Evolutionary conservation across 352 stramenopile genomes (phyloP).

Genomic region (Phytopythium aichiense): DNA sequence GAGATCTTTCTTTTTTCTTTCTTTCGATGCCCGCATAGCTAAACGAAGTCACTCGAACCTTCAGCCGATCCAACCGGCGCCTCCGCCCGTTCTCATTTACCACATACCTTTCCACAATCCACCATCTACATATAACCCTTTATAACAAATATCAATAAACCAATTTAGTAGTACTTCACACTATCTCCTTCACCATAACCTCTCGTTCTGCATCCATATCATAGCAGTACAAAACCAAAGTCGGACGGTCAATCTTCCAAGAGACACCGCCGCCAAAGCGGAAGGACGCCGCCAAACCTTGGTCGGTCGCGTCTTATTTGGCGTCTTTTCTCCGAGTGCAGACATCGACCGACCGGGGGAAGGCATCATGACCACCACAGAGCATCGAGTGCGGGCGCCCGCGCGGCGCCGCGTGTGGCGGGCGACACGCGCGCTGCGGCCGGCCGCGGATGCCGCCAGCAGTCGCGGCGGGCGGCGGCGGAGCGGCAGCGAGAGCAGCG

Average conservation of each 20-base stretch:
- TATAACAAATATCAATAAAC: too few relatives aligned
- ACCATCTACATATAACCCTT: too few relatives aligned
- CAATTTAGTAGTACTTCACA: too few relatives aligned
- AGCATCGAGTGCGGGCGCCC: neutral
- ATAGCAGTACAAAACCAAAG: too few relatives aligned
- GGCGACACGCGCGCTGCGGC: neutral
- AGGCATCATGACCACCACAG: neutral
- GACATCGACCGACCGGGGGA: neutral
- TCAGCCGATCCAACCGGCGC: neutral
- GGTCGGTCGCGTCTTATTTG: neutral
- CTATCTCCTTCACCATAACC: too few relatives aligned
- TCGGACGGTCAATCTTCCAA: neutral
- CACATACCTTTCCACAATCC: too few relatives aligned
- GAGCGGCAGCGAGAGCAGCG: neutral
- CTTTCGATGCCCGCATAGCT: neutral
- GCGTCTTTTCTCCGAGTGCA: slow-evolving; percentile 1
- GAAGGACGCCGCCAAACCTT: too few relatives aligned
- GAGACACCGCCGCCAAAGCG: neutral
- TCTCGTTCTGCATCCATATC: too few relatives aligned
- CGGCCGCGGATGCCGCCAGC: slow-evolving; percentile 1
- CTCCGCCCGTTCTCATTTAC: too few relatives aligned
- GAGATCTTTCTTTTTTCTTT: neutral
- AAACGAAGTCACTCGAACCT: neutral
- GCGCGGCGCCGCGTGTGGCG: neutral
- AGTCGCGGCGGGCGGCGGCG: neutral